A percentile compares a stretch with the other conserved stretches of the same genome.
Conservation (phyloP, 805 yeast species). For the Kuraishia floccosa region DNA sequence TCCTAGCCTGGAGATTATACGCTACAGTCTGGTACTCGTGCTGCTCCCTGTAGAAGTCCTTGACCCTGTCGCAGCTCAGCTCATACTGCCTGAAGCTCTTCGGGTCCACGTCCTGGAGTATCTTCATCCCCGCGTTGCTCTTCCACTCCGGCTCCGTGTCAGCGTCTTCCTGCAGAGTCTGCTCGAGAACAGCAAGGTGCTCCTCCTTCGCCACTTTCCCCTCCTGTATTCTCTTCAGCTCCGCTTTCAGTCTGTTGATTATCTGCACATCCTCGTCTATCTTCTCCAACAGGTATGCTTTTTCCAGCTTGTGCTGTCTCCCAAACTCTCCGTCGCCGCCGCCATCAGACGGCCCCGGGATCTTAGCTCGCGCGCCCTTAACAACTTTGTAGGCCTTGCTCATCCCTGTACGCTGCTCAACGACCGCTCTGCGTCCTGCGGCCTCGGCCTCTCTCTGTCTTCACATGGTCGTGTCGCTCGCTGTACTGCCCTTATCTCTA, state of each 20-base stretch:
- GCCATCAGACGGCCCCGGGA: no score
- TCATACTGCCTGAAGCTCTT: conserved; percentile 35
- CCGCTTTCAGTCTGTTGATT: conserved; percentile 22
- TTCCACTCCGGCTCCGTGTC: conserved; percentile 3
- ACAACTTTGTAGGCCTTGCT: no score
- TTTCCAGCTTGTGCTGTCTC: no score
- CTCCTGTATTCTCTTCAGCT: conserved; percentile 11
- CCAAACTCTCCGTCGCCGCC: no score
- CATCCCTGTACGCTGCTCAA: no score
- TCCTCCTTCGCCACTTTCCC: conserved; percentile 3
- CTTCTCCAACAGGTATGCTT: conserved; percentile 22
- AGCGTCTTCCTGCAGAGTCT: not conserved
- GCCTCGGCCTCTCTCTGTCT: no score
- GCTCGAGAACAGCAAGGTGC: conserved; percentile 1
- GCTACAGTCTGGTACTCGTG: conserved; percentile 65
- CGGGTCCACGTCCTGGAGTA: conserved; percentile 17
- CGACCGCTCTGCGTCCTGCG: no score
- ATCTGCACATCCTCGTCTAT: conserved; percentile 32
- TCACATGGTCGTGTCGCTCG: no score
- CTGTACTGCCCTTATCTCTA: no score
- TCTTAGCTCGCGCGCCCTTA: no score
- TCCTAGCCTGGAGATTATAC: conserved; percentile 58
- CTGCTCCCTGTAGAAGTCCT: conserved; percentile 54
- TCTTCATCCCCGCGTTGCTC: conserved; percentile 9
- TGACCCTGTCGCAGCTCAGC: conserved; percentile 57